Evolutionary conservation across 306 rosid genomes (phyloP).

Genomic region (Sicyos edulis): DNA sequence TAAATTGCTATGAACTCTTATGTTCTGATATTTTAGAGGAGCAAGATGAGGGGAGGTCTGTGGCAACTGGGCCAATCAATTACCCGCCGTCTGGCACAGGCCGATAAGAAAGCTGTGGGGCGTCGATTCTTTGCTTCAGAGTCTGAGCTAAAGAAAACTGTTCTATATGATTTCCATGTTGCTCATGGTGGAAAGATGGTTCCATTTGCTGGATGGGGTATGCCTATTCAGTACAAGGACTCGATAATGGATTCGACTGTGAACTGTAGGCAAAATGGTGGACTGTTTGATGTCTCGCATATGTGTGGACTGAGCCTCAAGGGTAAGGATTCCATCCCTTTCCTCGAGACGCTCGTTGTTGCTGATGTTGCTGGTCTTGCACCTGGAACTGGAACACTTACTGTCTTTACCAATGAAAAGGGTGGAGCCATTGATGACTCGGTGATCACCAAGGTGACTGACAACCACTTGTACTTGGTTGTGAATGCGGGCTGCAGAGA

Average conservation of each 20-base stretch:
- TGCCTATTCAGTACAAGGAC: slow-evolving; percentile 96
- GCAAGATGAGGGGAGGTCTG: slow-evolving; percentile 60
- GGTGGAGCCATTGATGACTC: slow-evolving; percentile 97
- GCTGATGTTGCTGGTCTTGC: slow-evolving; percentile 83
- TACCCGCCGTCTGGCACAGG: slow-evolving; percentile 68
- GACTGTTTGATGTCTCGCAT: slow-evolving; percentile 82
- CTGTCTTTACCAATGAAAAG: slow-evolving; percentile 89
- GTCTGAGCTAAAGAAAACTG: slow-evolving; percentile 81
- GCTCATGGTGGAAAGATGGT: slow-evolving; percentile 93
- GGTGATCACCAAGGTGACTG: slow-evolving; percentile 74
- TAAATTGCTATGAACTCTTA: slow-evolving; percentile 5
- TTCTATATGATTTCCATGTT: slow-evolving; percentile 72
- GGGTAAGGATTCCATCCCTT: slow-evolving; percentile 62
- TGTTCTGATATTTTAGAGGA: slow-evolving; percentile 23
- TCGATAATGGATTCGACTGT: slow-evolving; percentile 86
- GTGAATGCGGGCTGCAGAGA: slow-evolving; percentile 96
- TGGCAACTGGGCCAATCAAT: slow-evolving; percentile 86
- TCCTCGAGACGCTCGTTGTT: slow-evolving; percentile 79
- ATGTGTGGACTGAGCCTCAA: slow-evolving; percentile 94
- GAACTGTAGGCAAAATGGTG: slow-evolving; percentile 75
- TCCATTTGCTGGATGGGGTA: slow-evolving; percentile 96
- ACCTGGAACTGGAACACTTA: slow-evolving; percentile 70
- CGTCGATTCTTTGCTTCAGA: slow-evolving; percentile 59
- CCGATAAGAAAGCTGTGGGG: slow-evolving; percentile 72
- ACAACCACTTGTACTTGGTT: slow-evolving; percentile 75